A percentile compares a stretch with the other conserved stretches of the same genome.
phyloP scores from a whole-genome alignment of 768 basidiomycete species.

The Naganishia vaughanmartiniae region DNA sequence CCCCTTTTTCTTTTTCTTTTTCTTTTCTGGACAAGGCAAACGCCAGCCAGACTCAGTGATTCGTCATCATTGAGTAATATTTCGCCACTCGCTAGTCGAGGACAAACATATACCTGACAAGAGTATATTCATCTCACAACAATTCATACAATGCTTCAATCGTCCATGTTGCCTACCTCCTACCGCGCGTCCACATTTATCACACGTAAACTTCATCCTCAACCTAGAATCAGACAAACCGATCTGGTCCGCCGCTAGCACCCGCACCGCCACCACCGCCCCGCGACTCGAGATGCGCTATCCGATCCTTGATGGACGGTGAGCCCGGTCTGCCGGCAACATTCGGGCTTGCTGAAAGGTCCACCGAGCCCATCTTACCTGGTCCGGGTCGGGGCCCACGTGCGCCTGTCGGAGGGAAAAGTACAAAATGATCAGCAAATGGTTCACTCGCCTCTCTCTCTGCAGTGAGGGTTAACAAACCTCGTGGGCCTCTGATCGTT shows the following conservation, averaged over 20 bases:
- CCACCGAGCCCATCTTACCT: slow-evolving; percentile 19
- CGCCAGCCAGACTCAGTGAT: neutral
- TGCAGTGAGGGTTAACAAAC: no score
- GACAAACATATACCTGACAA: neutral
- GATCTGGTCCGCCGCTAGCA: neutral
- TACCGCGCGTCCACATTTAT: no score
- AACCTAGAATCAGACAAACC: slow-evolving; percentile 21
- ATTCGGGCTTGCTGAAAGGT: slow-evolving; percentile 13
- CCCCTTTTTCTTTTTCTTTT: neutral
- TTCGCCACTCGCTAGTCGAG: neutral
- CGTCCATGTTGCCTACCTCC: neutral
- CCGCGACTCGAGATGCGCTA: slow-evolving; percentile 27
- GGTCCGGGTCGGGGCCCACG: slow-evolving; percentile 26
- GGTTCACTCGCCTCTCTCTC: neutral
- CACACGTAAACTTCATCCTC: neutral
- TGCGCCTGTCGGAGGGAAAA: slow-evolving; percentile 1
- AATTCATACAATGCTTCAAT: neutral
- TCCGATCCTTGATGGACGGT: slow-evolving; percentile 29
- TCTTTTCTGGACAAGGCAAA: neutral
- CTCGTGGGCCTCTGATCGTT: slow-evolving; percentile 27
- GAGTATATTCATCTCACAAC: neutral
- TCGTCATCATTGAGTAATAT: slow-evolving; percentile 11
- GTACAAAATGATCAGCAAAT: neutral
- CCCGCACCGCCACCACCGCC: neutral
- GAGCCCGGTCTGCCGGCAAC: slow-evolving; percentile 7